A percentile compares a stretch with the other conserved stretches of the same genome.
phyloP scores from a whole-genome alignment of 1,139 yeast genomes.

The Pichia sp. region DNA sequence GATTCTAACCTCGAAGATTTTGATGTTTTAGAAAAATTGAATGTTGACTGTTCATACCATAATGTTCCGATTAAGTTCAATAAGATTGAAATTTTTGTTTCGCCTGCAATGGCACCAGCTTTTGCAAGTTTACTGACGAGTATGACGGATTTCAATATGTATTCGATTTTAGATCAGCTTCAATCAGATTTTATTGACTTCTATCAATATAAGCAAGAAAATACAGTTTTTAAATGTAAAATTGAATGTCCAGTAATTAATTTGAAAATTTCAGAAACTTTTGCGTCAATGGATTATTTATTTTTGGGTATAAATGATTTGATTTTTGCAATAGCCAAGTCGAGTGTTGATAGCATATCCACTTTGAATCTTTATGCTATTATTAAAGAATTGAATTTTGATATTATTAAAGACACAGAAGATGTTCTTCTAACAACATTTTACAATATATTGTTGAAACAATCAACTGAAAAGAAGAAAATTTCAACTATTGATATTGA shows the following conservation, averaged over 20 bases:
- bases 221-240: constrained; percentile 24
- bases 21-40: constrained; percentile 13
- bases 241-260: constrained; percentile 45
- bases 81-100: constrained; percentile 33
- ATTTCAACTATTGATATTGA: constrained; percentile 10
- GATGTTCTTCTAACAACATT: constrained; percentile 6
- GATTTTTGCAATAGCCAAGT: constrained; percentile 7
- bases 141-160: constrained; percentile 30
- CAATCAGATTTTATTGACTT: constrained; percentile 54
- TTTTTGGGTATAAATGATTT: constrained; percentile 9
- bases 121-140: constrained; percentile 33
- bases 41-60: constrained; percentile 40
- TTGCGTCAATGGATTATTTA: constrained; percentile 4
- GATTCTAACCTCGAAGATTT: constrained; percentile 11
- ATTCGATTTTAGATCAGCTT: constrained; percentile 52
- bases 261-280: constrained; percentile 39
- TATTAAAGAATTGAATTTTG: constrained; percentile 32
- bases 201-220: constrained; percentile 24
- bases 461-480: constrained; percentile 6
- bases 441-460: constrained; percentile 7
- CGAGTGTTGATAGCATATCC: background rate
- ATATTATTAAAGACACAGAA: constrained; percentile 19
- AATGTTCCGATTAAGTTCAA: constrained; percentile 50
- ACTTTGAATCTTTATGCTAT: constrained; percentile 7
- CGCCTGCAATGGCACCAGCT: constrained; percentile 34